Percentiles rank a stretch among this genome's conserved stretches.
Conservation (phyloP, 2,329 filamentous ascomycete species). For the Cadophora malorum region DNA sequence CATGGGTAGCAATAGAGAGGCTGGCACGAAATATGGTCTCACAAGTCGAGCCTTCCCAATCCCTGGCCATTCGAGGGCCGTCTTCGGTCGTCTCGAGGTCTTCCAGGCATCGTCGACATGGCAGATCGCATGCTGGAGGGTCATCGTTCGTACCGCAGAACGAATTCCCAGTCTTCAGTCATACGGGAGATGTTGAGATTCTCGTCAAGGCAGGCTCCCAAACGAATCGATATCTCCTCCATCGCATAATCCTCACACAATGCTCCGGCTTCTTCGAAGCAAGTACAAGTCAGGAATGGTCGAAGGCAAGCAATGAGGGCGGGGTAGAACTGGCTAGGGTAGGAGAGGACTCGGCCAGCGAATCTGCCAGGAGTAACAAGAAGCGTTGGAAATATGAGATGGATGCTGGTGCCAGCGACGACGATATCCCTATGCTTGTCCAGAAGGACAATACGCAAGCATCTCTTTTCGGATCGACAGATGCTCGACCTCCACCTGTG, state of each 20-base stretch:
- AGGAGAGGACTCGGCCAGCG: conserved; percentile 51
- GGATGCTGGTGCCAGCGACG: conserved; percentile 73
- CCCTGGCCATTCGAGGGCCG: conserved; percentile 64
- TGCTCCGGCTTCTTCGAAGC: conserved; percentile 95
- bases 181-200: conserved; percentile 93
- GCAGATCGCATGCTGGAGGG: conserved; percentile 81
- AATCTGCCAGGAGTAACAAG: conserved; percentile 44
- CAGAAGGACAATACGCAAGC: conserved; percentile 67
- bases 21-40: conserved; percentile 60
- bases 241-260: conserved; percentile 84
- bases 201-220: conserved; percentile 72
- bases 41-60: conserved; percentile 53
- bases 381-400: conserved; percentile 87
- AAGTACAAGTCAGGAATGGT: conserved; percentile 82
- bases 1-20: conserved; percentile 16
- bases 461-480: conserved; percentile 63
- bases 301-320: conserved; percentile 43
- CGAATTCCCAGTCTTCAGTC: conserved; percentile 89
- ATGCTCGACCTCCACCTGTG: conserved; percentile 55
- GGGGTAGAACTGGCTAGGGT: conserved; percentile 58
- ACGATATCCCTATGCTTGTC: conserved; percentile 86
- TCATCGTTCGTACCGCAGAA: conserved; percentile 75
- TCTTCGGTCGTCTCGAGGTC: conserved; percentile 65
- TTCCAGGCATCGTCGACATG: conserved; percentile 72
- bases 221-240: conserved; percentile 85